Conservation (phyloP, 805 yeast genomes). For the Pichia deserticola region DNA sequence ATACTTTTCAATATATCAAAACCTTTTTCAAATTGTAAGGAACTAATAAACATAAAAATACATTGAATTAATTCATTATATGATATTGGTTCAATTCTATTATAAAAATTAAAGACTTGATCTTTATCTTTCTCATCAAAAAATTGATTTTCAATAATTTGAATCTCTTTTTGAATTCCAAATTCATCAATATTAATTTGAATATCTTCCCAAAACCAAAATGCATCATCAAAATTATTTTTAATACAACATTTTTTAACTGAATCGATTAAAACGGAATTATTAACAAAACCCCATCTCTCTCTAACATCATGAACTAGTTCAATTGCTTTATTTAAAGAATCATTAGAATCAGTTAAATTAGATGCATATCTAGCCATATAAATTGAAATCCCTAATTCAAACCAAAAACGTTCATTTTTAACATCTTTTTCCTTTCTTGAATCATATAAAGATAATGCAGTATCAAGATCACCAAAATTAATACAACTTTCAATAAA, state of each 20-base stretch:
- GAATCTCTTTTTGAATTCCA: conserved; percentile 18
- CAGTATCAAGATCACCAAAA: conserved; percentile 28
- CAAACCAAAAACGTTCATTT: conserved; percentile 46
- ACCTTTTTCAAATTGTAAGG: conserved; percentile 15
- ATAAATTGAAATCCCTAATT: conserved; percentile 37
- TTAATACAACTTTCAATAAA: conserved; percentile 39
- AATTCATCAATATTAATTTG: conserved; percentile 19
- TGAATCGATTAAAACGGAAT: conserved; percentile 27
- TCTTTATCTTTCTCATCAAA: conserved; percentile 14
- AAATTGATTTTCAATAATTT: conserved; percentile 17
- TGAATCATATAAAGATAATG: conserved; percentile 31
- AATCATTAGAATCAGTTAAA: neutral
- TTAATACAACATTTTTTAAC: conserved; percentile 28
- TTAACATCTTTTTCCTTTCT: conserved; percentile 29
- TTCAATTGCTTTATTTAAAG: conserved; percentile 30
- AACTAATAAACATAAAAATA: conserved; percentile 17
- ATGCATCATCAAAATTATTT: conserved; percentile 22
- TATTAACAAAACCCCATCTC: conserved; percentile 30
- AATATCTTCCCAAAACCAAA: conserved; percentile 28
- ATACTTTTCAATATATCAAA: conserved; percentile 16
- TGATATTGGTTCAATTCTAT: conserved; percentile 23
- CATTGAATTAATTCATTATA: conserved; percentile 21
- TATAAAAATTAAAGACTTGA: conserved; percentile 22
- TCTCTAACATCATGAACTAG: conserved; percentile 24
- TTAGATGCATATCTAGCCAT: conserved; percentile 19